phyloP scores from a whole-genome alignment of 1,284 basidiomycete species.

The Schizopora paradoxa region DNA sequence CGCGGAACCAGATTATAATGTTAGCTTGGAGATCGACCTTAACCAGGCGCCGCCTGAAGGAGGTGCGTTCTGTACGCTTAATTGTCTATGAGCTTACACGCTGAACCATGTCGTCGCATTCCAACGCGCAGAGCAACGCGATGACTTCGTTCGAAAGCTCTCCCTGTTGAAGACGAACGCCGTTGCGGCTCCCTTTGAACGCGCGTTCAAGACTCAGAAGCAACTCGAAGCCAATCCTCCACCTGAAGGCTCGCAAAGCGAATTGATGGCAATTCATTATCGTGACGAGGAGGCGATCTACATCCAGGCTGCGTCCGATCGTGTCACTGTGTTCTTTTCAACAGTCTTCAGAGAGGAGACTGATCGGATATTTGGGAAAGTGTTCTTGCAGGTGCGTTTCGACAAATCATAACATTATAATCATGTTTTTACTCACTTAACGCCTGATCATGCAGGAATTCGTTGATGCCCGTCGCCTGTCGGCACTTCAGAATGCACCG shows the following conservation, averaged over 20 bases:
- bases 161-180: slow-evolving; percentile 92
- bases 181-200: slow-evolving; percentile 92
- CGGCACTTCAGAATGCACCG: slow-evolving; percentile 93
- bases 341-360: slow-evolving; percentile 98
- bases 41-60: slow-evolving; percentile 75
- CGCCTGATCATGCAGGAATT: slow-evolving; percentile 70
- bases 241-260: slow-evolving; percentile 60
- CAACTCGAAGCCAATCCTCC: slow-evolving; percentile 58
- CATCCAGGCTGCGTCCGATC: slow-evolving; percentile 87
- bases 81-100: slow-evolving; percentile 13
- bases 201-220: slow-evolving; percentile 85
- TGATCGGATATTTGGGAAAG: slow-evolving; percentile 93
- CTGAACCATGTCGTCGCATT: not conserved
- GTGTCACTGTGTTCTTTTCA: slow-evolving; percentile 97
- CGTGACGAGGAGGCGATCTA: slow-evolving; percentile 97
- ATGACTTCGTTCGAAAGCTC: slow-evolving; percentile 76
- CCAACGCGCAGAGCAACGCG: slow-evolving; percentile 59
- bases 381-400: slow-evolving; percentile 84
- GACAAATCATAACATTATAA: not conserved
- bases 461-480: slow-evolving; percentile 91
- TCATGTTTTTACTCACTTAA: not conserved
- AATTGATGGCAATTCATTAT: slow-evolving; percentile 92
- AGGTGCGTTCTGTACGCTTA: slow-evolving; percentile 49
- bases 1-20: slow-evolving; percentile 83
- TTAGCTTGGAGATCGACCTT: slow-evolving; percentile 84